Conservation (phyloP, 768 basidiomycete genomes). For the Hortiboletus campestris region DNA sequence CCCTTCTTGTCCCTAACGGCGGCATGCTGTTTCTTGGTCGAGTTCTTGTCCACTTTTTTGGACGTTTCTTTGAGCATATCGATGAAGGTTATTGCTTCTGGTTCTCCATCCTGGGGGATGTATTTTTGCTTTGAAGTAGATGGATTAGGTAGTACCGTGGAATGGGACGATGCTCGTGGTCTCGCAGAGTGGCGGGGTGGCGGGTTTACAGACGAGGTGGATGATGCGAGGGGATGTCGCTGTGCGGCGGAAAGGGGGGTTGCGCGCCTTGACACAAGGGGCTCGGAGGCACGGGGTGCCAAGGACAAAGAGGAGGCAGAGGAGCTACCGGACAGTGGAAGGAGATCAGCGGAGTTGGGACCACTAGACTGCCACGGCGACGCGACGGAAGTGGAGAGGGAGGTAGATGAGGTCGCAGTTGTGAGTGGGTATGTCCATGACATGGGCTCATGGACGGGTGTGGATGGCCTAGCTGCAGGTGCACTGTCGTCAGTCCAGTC, state of each 20-base stretch:
- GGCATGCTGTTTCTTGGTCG: slow-evolving; percentile 24
- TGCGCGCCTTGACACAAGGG: background rate
- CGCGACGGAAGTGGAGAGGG: background rate
- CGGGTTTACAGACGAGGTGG: slow-evolving; percentile 18
- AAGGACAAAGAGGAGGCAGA: slow-evolving; percentile 3
- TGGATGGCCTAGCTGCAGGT: slow-evolving; percentile 16
- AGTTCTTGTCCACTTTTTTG: slow-evolving; percentile 24
- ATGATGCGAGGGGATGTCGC: slow-evolving; percentile 20
- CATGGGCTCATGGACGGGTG: slow-evolving; percentile 6
- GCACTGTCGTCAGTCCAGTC: background rate
- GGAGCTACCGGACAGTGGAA: slow-evolving; percentile 5
- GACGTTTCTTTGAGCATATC: slow-evolving; percentile 25
- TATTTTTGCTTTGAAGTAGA: background rate
- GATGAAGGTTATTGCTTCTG: slow-evolving; percentile 23
- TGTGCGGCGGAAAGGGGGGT: slow-evolving; percentile 8
- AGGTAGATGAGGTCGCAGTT: slow-evolving; percentile 4
- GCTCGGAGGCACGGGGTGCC: slow-evolving; percentile 2
- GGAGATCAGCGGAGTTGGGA: slow-evolving; percentile 1
- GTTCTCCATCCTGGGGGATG: slow-evolving; percentile 16
- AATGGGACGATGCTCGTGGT: slow-evolving; percentile 21
- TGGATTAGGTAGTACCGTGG: background rate
- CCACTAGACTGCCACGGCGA: slow-evolving; percentile 10
- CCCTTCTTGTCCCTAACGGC: slow-evolving; percentile 10
- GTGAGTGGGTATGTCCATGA: slow-evolving; percentile 18
- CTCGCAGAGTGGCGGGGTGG: slow-evolving; percentile 4